phyloP scores from a whole-genome alignment of 2,329 filamentous ascomycete genomes.

The Coleophoma eucalyptorum region DNA sequence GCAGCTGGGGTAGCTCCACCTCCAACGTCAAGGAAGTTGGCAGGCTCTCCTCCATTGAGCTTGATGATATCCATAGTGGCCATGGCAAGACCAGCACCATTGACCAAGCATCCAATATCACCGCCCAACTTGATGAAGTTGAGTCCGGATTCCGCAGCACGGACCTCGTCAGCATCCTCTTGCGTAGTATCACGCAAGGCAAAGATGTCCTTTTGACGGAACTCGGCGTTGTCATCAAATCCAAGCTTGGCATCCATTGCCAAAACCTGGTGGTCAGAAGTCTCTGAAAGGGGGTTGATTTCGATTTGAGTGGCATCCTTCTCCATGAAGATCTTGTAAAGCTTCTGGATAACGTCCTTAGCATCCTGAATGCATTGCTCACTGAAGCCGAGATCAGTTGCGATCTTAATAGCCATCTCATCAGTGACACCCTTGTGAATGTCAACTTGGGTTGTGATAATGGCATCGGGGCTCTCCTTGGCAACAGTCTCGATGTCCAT shows the following conservation, averaged over 20 bases:
- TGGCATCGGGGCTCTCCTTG: slow-evolving; percentile 95
- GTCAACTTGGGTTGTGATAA: slow-evolving; percentile 89
- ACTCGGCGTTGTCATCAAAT: slow-evolving; percentile 98
- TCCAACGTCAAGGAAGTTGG: slow-evolving; percentile 98
- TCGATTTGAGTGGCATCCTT: slow-evolving; percentile 99
- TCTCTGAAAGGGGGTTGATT: slow-evolving; percentile 98
- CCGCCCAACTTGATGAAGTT: slow-evolving; percentile 99
- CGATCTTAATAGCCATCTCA: slow-evolving; percentile 87
- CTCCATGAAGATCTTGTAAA: slow-evolving; percentile 98
- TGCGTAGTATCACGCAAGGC: slow-evolving; percentile 89
- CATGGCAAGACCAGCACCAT: slow-evolving; percentile 98
- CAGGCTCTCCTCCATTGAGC: slow-evolving; percentile 91
- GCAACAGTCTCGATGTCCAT: slow-evolving; percentile 99
- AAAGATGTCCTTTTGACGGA: slow-evolving; percentile 96
- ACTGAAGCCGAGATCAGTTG: slow-evolving; percentile 91
- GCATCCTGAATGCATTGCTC: slow-evolving; percentile 96
- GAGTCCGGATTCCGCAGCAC: slow-evolving; percentile 87
- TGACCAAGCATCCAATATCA: slow-evolving; percentile 98
- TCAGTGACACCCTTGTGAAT: slow-evolving; percentile 95
- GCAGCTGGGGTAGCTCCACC: slow-evolving; percentile 95
- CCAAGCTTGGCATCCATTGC: slow-evolving; percentile 99
- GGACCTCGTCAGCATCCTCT: slow-evolving; percentile 96
- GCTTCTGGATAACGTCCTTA: slow-evolving; percentile 95
- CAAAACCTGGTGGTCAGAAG: slow-evolving; percentile 94
- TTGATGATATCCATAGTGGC: slow-evolving; percentile 99